These are phyloP conservation scores for Cyclotella atomus DNA, from an alignment of 108 stramenopile species.

Conservation along the genomic window DNA sequence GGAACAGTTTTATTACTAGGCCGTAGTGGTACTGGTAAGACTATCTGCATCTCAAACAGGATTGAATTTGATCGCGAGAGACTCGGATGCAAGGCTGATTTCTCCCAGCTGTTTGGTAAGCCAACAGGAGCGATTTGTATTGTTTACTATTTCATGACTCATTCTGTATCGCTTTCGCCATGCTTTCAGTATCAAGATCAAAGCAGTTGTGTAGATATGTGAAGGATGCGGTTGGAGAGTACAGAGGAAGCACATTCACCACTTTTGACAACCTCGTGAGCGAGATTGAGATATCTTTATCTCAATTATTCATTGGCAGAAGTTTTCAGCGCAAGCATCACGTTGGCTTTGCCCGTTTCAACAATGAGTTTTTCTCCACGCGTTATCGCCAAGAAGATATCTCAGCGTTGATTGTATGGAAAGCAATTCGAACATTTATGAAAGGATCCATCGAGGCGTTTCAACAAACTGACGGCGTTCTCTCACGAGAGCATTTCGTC, in stretches of 20 bases:
- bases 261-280: slow-evolving; percentile 9
- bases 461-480: slow-evolving; percentile 7
- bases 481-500: slow-evolving; percentile 54
- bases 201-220: slow-evolving; percentile 55
- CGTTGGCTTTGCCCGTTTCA: too few relatives aligned
- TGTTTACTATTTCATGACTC: slow-evolving; percentile 5
- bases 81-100: slow-evolving; percentile 1
- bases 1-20: slow-evolving; percentile 47
- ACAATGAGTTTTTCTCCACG: too few relatives aligned
- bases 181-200: slow-evolving; percentile 62
- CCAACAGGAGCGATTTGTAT: background rate
- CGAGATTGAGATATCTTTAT: background rate
- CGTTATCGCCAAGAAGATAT: background rate
- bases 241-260: slow-evolving; percentile 17
- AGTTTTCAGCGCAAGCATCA: too few relatives aligned
- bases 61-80: slow-evolving; percentile 54
- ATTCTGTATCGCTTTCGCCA: too few relatives aligned
- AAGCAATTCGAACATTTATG: slow-evolving; percentile 59
- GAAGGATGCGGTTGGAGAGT: slow-evolving; percentile 26
- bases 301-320: background rate
- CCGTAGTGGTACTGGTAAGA: slow-evolving; percentile 53
- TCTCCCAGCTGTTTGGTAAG: slow-evolving; percentile 50
- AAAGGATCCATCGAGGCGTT: slow-evolving; percentile 72
- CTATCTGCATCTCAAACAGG: slow-evolving; percentile 54
- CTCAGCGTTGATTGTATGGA: background rate